Evolutionary conservation across 768 basidiomycete genomes (phyloP).

Genomic region (Termitomyces sp.): DNA sequence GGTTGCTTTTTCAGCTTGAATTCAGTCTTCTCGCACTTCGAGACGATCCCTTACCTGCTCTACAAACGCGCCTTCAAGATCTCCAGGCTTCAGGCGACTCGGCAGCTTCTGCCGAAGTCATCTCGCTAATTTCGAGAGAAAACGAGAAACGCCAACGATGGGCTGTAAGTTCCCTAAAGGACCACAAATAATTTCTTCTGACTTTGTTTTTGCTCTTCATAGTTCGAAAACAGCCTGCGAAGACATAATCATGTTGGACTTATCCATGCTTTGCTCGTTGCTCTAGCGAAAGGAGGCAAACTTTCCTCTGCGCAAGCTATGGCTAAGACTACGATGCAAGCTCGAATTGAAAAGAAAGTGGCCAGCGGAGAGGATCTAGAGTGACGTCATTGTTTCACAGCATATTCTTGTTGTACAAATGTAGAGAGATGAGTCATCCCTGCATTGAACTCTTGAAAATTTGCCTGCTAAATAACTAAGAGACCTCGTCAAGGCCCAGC

Average conservation of each 20-base stretch:
- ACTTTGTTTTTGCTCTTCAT: background rate
- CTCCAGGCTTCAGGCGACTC: conserved; percentile 40
- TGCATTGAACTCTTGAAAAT: background rate
- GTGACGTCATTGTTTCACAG: background rate
- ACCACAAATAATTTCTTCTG: background rate
- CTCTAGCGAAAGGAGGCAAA: conserved; percentile 68
- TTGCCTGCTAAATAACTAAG: background rate
- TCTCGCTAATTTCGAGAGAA: conserved; percentile 60
- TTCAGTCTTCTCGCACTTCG: conserved; percentile 90
- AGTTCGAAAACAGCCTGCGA: conserved; percentile 88
- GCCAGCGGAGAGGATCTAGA: conserved; percentile 44
- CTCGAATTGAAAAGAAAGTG: conserved; percentile 41
- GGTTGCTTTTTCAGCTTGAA: conserved; percentile 56
- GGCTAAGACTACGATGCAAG: conserved; percentile 43
- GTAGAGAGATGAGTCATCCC: background rate
- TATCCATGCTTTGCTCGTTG: conserved; percentile 67
- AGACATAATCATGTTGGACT: conserved; percentile 86
- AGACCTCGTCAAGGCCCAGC: too few relatives aligned
- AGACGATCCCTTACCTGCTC: conserved; percentile 70
- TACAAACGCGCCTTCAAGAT: conserved; percentile 56
- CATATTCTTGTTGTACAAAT: too few relatives aligned
- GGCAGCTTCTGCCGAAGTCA: conserved; percentile 46
- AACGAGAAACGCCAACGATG: conserved; percentile 75
- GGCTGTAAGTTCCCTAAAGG: conserved; percentile 54
- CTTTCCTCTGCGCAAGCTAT: conserved; percentile 48